A percentile compares a stretch with the other conserved stretches of the same genome.
Evolutionary conservation across 2,329 filamentous ascomycete genomes (phyloP).

Genomic region (Sporothrix pallida): DNA sequence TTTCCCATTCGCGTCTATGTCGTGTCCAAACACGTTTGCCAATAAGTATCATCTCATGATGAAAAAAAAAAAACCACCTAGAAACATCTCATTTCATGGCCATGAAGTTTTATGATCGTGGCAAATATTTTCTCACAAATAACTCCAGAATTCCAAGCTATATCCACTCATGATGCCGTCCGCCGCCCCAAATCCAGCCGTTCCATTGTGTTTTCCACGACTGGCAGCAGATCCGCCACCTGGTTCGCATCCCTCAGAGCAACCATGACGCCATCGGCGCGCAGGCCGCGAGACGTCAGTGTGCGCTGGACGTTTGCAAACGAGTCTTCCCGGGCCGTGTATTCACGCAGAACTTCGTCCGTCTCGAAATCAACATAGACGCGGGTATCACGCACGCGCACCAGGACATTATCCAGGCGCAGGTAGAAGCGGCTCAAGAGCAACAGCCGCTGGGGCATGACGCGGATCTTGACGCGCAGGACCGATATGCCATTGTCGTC

Average conservation of each 20-base stretch:
- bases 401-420: constrained; percentile 86
- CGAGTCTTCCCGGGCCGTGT: constrained; percentile 81
- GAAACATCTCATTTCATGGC: too few species aligned
- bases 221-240: constrained; percentile 70
- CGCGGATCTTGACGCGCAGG: constrained; percentile 86
- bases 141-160: too few species aligned
- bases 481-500: constrained; percentile 96
- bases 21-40: too few species aligned
- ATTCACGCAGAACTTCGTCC: constrained; percentile 83
- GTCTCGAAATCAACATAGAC: constrained; percentile 88
- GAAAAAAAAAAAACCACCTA: too few species aligned
- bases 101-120: too few species aligned
- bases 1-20: too few species aligned
- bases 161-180: too few species aligned
- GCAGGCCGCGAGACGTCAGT: constrained; percentile 53
- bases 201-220: constrained; percentile 73
- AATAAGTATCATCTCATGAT: too few species aligned
- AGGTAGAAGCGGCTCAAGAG: constrained; percentile 88
- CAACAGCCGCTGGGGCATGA: constrained; percentile 88
- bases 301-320: constrained; percentile 75
- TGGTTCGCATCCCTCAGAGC: constrained; percentile 81
- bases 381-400: constrained; percentile 86
- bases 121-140: too few species aligned
- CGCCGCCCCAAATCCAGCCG: constrained; percentile 38
- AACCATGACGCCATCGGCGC: constrained; percentile 75